Evolutionary conservation across 306 rosid genomes (phyloP), one percentile per base, ranked within the genome.

Genomic region (Trifolium fragiferum): DNA sequence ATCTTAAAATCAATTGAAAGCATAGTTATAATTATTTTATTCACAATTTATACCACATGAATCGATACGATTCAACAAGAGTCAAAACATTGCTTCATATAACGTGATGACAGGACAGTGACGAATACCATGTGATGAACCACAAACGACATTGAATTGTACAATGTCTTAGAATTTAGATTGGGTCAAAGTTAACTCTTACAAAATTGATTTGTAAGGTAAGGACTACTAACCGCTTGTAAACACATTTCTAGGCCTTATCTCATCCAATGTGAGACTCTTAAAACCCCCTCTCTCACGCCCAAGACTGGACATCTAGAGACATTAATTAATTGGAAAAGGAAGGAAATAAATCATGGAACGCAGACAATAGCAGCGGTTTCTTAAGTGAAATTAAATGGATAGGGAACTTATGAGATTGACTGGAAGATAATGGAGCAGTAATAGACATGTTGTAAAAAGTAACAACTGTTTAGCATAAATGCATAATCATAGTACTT

Each of bases 401-500:
- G 54, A 59, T 46, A 47, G 20, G n/a, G 47, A 71, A 10, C 67
- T 70, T 59, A 37, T 53, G 76, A 60, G 44, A 46, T 38, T 58
- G 68, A 58, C 53, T 23, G 72, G 67, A 64, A 62, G 67, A 64
- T 60, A 10, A 50, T 0, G 38, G 51, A 8, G 64, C 79, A 71
- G 37, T 13, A 50, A 65, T 50, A 38, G 32, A 73, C 0, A n/a
- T 59, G 65, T 8, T 37, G 40, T 37, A 37, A 37, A 10, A 37
- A 37, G 40, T 37, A 57, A 62, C n/a, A 32, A 61, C 67, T n/a
- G 69, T 73, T 47, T 40, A 51, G 66, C 60, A 69, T 76, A 38
- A 76, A 80, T 50, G 51, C 46, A 70, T 50, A 15, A 61, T 50
- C 54, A 57, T 57, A 82, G 74, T 78, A 77, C 54, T 43, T 76